Conservation (phyloP, 139 green algal genomes). For the Zygnema cylindricum region DNA sequence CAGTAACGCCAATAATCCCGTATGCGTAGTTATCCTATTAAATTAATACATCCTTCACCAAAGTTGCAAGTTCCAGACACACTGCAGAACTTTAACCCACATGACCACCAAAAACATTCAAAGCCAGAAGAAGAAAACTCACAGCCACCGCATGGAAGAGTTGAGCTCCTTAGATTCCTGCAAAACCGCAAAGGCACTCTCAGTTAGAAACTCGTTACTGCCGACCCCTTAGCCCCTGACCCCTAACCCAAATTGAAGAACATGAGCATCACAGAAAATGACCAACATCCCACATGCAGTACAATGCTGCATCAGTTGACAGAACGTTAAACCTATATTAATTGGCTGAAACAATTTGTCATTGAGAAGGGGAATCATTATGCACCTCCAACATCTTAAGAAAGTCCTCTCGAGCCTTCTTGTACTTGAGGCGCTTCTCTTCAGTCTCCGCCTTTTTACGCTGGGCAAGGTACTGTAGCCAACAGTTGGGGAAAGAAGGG, state of each 20-base stretch:
- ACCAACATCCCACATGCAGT: not conserved
- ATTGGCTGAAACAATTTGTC: not conserved
- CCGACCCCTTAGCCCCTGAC: too few species aligned
- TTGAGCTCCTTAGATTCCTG: constrained; percentile 64
- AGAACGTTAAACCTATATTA: not conserved
- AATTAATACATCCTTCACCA: too few species aligned
- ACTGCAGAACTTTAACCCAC: too few species aligned
- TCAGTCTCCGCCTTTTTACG: constrained; percentile 80
- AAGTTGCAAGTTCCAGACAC: too few species aligned
- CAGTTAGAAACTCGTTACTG: too few species aligned
- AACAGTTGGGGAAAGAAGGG: not conserved
- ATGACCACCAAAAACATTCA: too few species aligned
- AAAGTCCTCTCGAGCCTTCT: constrained; percentile 78
- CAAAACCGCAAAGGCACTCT: too few species aligned
- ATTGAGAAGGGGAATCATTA: not conserved
- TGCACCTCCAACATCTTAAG: constrained; percentile 69
- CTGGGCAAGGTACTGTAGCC: constrained; percentile 72
- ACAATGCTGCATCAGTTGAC: not conserved
- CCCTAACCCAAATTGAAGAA: too few species aligned
- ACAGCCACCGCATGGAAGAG: constrained; percentile 55
- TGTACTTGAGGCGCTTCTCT: constrained; percentile 70
- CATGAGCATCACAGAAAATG: not conserved
- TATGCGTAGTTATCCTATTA: too few species aligned
- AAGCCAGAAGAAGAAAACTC: constrained; percentile 1
- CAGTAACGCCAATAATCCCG: too few species aligned